A percentile compares a stretch with the other conserved stretches of the same genome.
These are phyloP conservation scores for Corymbia calophylla DNA, from an alignment of 441 rosid genomes.

Conservation along the genomic window DNA sequence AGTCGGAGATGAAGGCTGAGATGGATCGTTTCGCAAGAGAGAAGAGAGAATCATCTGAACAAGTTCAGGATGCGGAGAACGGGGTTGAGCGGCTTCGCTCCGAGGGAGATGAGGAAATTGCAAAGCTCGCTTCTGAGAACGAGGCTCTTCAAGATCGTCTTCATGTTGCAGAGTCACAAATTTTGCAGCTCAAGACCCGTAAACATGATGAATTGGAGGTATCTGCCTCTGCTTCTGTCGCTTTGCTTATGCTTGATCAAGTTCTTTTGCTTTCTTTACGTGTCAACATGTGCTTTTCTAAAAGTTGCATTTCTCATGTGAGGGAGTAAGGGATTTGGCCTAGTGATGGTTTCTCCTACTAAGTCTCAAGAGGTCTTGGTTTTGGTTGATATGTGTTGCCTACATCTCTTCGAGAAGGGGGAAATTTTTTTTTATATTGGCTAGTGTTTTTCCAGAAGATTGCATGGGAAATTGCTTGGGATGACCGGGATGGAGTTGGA, in stretches of 20 bases:
- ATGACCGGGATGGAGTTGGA: background rate
- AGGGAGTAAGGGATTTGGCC: background rate
- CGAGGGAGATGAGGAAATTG: constrained; percentile 78
- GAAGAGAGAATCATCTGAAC: constrained; percentile 77
- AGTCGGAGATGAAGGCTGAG: constrained; percentile 91
- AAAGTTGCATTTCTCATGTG: background rate
- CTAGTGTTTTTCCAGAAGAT: background rate
- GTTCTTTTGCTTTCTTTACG: background rate
- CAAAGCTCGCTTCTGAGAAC: constrained; percentile 65
- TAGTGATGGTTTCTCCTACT: background rate
- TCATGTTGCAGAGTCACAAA: constrained; percentile 81
- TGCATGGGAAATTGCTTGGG: background rate
- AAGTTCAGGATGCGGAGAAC: constrained; percentile 71
- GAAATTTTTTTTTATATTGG: background rate
- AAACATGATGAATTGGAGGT: constrained; percentile 96
- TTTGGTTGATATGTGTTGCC: background rate
- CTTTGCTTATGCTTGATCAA: background rate
- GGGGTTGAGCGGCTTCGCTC: constrained; percentile 93
- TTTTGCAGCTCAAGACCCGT: constrained; percentile 74
- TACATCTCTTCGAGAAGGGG: background rate
- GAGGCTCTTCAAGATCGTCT: constrained; percentile 85
- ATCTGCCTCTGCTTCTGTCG: background rate
- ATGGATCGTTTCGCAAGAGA: constrained; percentile 72
- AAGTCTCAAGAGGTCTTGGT: background rate
- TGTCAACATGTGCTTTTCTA: background rate